Conservation (phyloP, 306 rosid species). For the Cicer bijugum region DNA sequence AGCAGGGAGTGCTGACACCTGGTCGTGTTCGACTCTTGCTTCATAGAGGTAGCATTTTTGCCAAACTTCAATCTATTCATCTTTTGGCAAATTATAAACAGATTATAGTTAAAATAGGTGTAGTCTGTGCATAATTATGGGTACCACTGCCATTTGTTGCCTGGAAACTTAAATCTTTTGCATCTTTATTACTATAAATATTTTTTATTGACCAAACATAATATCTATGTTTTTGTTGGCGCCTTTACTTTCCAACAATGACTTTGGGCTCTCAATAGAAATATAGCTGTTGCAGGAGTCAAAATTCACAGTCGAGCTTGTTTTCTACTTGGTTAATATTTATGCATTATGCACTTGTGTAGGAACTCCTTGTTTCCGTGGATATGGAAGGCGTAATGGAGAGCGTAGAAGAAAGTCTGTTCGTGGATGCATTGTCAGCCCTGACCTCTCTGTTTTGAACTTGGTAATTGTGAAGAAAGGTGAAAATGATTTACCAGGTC, state of each 20-base stretch:
- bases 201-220: too few relatives aligned
- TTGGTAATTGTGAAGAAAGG: constrained; percentile 54
- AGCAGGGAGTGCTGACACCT: constrained; percentile 56
- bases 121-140: background rate
- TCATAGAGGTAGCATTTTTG: constrained; percentile 38
- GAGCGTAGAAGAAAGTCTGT: constrained; percentile 55
- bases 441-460: constrained; percentile 53
- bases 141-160: background rate
- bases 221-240: background rate
- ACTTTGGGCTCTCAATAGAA: background rate
- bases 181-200: too few relatives aligned
- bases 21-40: constrained; percentile 52
- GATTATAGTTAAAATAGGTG: background rate
- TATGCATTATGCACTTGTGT: background rate
- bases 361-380: constrained; percentile 56
- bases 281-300: background rate
- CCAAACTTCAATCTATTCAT: background rate
- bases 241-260: background rate
- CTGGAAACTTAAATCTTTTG: background rate
- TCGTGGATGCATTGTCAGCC: constrained; percentile 53
- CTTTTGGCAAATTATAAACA: background rate
- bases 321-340: background rate
- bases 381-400: constrained; percentile 53
- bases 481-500: constrained; percentile 45
- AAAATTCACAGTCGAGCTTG: background rate